Base-by-base conservation (phyloP, 2,329 filamentous ascomycete species). In the Hypoxylon sp. region DNA sequence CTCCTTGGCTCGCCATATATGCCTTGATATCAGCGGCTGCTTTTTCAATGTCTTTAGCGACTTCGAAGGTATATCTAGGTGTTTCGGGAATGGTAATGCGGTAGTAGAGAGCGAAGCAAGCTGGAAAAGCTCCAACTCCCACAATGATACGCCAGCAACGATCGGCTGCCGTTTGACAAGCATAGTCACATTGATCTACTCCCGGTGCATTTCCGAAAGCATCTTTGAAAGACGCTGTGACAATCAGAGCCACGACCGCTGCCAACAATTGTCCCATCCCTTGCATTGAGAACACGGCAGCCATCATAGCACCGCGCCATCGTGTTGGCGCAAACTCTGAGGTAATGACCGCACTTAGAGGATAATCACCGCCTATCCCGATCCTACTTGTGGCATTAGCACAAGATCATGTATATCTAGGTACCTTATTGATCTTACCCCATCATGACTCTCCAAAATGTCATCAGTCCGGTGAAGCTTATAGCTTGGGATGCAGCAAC, bases 51-150 rank as follows among this genome's bases (percentile, higher is more conserved):
- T 96, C 91, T 63, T 88, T 89, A 27, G 88, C 85, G 1, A 96
- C 88, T 76, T 96, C 92, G 71, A 94, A 93, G 1, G 92, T 94
- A 77, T 94, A 95, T 37, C 91, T 87, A 37, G 92, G 91, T 2
- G 92, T 94, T 80, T 96, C 93, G 7, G 92, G 92, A 63, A 96
- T 94, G 21, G 92, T 95, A 55, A 96, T 86, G 67, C 92, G 90
- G 80, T 92, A 96, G 79, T 94, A 95, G n/a, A 96, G 83, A 11
- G 92, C 92, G 62, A 94, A 85, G 72, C 88, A 91, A 2, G 90
- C 92, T 0, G 92, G 92, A 8, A 96, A 81, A 11, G 90, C 91
- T 37, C 92, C 92, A 65, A 94, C 88, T 12, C 91, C 92, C 61
- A 96, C 90, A 62, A 96, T 88, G 51, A 93, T 87, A 70, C 92